Percentiles rank a stretch among this genome's conserved stretches.
Evolutionary conservation across 441 rosid species (phyloP).

Genomic region (Brassica balearica): DNA sequence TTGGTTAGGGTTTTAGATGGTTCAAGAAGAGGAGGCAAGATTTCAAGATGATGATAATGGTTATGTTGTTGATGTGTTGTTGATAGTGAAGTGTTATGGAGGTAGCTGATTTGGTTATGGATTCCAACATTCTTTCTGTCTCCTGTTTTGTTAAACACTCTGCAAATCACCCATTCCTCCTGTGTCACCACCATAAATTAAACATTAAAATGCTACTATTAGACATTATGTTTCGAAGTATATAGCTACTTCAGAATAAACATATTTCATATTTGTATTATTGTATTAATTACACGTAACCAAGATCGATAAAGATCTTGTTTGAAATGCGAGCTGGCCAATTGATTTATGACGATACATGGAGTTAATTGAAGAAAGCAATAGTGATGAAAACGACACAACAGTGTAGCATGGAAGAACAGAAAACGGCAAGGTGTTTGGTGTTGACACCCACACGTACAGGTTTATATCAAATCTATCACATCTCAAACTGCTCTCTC

Average conservation of each 20-base stretch:
- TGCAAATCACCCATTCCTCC: constrained; percentile 99
- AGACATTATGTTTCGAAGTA: neutral
- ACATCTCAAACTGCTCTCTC: constrained; percentile 50
- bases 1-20: constrained; percentile 40
- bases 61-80: constrained; percentile 15
- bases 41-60: constrained; percentile 16
- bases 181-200: constrained; percentile 35
- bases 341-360: constrained; percentile 8
- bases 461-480: constrained; percentile 55
- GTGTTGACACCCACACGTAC: constrained; percentile 41
- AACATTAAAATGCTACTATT: neutral
- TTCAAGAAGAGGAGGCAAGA: constrained; percentile 61
- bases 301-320: constrained; percentile 32
- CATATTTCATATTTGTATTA: neutral
- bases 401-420: constrained; percentile 28
- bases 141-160: constrained; percentile 78
- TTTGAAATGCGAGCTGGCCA: constrained; percentile 39
- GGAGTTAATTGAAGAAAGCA: neutral
- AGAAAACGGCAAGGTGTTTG: constrained; percentile 44
- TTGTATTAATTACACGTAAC: neutral
- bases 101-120: constrained; percentile 48
- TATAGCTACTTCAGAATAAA: neutral
- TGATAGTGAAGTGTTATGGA: constrained; percentile 29
- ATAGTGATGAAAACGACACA: constrained; percentile 40
- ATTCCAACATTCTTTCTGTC: constrained; percentile 48